phyloP scores from a whole-genome alignment of 306 rosid genomes.

The Acacia melanoxylon region DNA sequence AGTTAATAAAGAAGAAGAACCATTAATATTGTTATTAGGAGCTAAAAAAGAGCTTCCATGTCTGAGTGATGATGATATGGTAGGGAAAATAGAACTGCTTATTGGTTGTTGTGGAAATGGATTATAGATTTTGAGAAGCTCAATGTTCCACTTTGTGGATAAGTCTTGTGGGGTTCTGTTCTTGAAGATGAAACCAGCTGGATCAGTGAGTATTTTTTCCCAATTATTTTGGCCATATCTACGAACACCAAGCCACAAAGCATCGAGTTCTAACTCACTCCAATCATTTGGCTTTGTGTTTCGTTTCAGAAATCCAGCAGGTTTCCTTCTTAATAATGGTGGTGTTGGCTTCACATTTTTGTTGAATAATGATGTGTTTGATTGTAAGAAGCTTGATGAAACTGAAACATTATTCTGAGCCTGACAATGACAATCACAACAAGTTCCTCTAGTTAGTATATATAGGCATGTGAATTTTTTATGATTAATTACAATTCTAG shows the following conservation, averaged over 20 bases:
- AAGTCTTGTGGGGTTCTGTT: conserved; percentile 16
- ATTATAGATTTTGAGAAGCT: background rate
- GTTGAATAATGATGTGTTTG: background rate
- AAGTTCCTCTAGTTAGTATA: background rate
- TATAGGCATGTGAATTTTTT: background rate
- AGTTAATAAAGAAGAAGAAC: background rate
- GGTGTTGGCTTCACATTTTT: background rate
- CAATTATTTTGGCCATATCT: conserved; percentile 27
- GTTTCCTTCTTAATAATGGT: background rate
- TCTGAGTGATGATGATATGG: background rate
- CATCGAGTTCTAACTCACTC: conserved; percentile 25
- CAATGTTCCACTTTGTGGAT: conserved; percentile 11
- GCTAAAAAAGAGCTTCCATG: background rate
- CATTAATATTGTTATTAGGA: background rate
- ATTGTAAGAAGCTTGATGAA: background rate
- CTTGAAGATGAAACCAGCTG: background rate
- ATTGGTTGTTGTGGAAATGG: background rate
- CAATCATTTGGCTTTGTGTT: background rate
- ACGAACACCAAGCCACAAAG: conserved; percentile 25
- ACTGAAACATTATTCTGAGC: background rate
- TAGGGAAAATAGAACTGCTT: background rate
- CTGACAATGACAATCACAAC: background rate
- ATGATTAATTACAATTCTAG: background rate
- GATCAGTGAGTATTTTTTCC: background rate
- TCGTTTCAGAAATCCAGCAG: background rate